Evolutionary conservation across 164 flowering plant genomes (phyloP), one percentile per base, ranked within the genome.

Genomic region (Aristolochia californica): DNA sequence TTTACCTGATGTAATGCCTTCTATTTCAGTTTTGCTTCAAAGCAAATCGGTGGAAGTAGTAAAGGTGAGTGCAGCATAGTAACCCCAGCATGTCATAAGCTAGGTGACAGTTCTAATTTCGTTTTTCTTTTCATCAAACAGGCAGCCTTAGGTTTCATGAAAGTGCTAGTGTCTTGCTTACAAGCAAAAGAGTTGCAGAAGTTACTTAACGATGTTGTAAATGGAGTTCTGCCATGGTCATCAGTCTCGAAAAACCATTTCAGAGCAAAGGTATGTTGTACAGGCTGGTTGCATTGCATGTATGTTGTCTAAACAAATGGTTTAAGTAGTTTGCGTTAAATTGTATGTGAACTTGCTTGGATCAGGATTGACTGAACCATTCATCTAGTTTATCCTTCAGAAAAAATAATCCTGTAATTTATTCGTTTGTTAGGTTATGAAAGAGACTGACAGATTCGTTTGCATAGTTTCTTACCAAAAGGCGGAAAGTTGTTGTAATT

Each of bases 101-200:
- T 34, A 5, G 40, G 2, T 8, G 8, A 18, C 5, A 5, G 5
- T 40, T 28, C 12, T 45, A 54, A 54, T 54, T 26, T 14, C 57
- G 57, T 20, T 15, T 61, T 60, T 21, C 38, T 64, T 9, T 40
- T n/a, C 22, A 14, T 58, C 43, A 22, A 68, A 48, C 78, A 93
- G 98, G 95, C 88, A 70, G 91, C 67, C 64, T 66, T 93, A 63
- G 97, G 99, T 60, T 93, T 93, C 57, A 68, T 83, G 58, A 89
- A 93, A 77, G 99, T 93, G 28, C 55, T 87, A 20, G 97, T 85
- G n/a, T 84, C 88, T 59, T 75, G 73, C 66, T 74, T 87, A 61
- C 73, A 74, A 68, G 71, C 77, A 45, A 70, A 70, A 45, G 88
- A 87, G 68, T 61, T 93, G 75, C 88, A 79, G 61, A 76, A 67